Evolutionary conservation across 371 early-diverging fungal species (phyloP).

Genomic region (Fennellomyces sp.): DNA sequence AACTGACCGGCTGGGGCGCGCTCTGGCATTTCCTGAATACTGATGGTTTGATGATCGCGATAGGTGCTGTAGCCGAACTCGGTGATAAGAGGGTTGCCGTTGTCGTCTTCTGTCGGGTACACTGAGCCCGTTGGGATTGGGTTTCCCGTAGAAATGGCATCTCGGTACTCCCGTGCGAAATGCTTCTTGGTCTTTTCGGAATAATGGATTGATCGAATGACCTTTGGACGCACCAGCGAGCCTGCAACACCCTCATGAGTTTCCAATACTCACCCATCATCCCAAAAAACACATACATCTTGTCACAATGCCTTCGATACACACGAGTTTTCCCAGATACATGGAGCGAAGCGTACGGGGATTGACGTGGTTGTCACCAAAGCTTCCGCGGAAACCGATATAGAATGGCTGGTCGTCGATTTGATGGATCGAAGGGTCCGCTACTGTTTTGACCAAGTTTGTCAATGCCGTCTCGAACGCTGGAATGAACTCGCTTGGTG

Average conservation of each 20-base stretch:
- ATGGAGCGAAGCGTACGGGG: constrained; percentile 90
- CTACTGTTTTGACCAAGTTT: constrained; percentile 50
- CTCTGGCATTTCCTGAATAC: constrained; percentile 99
- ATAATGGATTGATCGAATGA: constrained; percentile 94
- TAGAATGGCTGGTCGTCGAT: constrained; percentile 59
- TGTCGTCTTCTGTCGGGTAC: constrained; percentile 91
- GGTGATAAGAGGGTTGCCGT: constrained; percentile 89
- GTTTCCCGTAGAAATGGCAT: constrained; percentile 66
- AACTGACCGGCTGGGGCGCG: constrained; percentile 98
- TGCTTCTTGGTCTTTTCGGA: constrained; percentile 84
- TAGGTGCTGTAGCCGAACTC: constrained; percentile 97
- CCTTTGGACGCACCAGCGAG: constrained; percentile 97
- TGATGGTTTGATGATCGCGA: constrained; percentile 95
- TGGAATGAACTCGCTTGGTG: constrained; percentile 85
- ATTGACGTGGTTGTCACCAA: constrained; percentile 90
- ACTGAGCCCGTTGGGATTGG: constrained; percentile 71
- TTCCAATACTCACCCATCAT: neutral
- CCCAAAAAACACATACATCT: constrained; percentile 62
- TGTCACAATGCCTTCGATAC: constrained; percentile 99
- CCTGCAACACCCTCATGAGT: constrained; percentile 40
- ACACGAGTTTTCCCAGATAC: constrained; percentile 90
- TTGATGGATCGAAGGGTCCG: constrained; percentile 34
- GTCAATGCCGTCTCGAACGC: constrained; percentile 84
- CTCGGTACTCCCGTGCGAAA: constrained; percentile 90
- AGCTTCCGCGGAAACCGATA: constrained; percentile 93